Base-by-base conservation (phyloP, 169 alveolate species). In the Perkinsus chesapeaki region DNA sequence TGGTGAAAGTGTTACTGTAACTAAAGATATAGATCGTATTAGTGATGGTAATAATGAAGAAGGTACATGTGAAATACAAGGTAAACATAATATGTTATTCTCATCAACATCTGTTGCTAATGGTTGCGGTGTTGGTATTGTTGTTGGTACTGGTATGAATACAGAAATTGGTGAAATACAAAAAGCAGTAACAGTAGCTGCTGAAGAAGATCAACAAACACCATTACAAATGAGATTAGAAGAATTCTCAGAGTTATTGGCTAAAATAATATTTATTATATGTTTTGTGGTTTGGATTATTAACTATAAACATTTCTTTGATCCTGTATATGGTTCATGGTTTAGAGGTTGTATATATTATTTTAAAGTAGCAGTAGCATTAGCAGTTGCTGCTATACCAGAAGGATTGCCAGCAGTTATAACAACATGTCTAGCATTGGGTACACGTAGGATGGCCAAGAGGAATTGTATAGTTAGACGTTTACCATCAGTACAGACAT, bases 381-480 rank as follows among this genome's bases (percentile, higher is more conserved):
- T 99, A 39, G 99, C 99, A 19, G 99, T 99, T 39, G 99, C 99
- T 39, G 99, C 99, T 38, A 99, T 99, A 48, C 99, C 99, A 5
- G 99, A 99, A 96, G 99, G 99, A 16, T 97, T 99, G 47, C 99
- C 99, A 20, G 99, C 99, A 0, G 99, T 99, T 47, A 99, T 99
- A 92, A 99, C 99, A 0, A 99, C 99, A 7, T 98, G 99, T 94
- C 94, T 99, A 43, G 99, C 99, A 43, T 96, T 99, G 91, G 99
- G 99, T 48, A 97, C 99, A 20, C 92, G 99, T 73, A 97, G 98
- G 93, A 98, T 98, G 99, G 99, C 99, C 20, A 97, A 97, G 93
- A 97, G 98, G 92, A 98, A 98, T 94, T 99, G 99, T 73, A 99
- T 99, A 47, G 99, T 99, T 39, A 97, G 99, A 73, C 98, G 97